Evolutionary conservation across 1,284 basidiomycete species (phyloP), one percentile per base, ranked within the genome.

Genomic region (Cystobasidium pallidum): DNA sequence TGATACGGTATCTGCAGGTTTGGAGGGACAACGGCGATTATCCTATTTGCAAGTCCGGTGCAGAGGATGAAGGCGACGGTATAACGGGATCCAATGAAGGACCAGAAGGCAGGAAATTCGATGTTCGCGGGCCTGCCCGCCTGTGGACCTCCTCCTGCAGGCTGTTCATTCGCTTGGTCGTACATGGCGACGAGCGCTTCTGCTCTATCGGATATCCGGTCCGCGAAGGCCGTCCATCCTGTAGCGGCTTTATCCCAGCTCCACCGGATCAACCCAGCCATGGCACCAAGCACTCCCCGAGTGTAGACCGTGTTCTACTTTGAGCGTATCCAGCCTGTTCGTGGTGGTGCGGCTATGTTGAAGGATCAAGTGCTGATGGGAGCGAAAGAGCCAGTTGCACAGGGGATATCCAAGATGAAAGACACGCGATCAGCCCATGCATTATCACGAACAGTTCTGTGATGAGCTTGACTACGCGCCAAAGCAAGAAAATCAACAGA

Each of bases 81-180:
- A 61, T 71, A 71, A 13, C 61, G 59, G 19, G 54, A 59, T 19
- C 57, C 59, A 34, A 71, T 39, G 61, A 71, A 71, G 15, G 68
- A 51, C 59, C 59, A 55, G 19, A 71, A 55, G 32, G 68, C 59
- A 26, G 68, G 68, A 32, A 63, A 64, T 7, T 63, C 58, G 43
- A 70, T 24, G 24, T 19, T 61, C 15, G 36, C 34, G 19, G 41
- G 36, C 15, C n/a, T 15, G 15, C 36, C 21, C 59, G 30, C 66
- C 24, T 19, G 15, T 17, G 21, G 15, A 24, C 45, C 28, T 28
- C 43, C 32, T 17, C 19, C 47, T 47, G 26, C 28, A 36, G 41
- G 39, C 43, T 34, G 43, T 3, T 49, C 43, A 21, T 65, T 41
- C 17, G 54, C 54, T n/a, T 36, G 54, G 30, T 57, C 30, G 17